phyloP scores from a whole-genome alignment of 2,329 filamentous ascomycete genomes.

The Dothideomycetes sp. region DNA sequence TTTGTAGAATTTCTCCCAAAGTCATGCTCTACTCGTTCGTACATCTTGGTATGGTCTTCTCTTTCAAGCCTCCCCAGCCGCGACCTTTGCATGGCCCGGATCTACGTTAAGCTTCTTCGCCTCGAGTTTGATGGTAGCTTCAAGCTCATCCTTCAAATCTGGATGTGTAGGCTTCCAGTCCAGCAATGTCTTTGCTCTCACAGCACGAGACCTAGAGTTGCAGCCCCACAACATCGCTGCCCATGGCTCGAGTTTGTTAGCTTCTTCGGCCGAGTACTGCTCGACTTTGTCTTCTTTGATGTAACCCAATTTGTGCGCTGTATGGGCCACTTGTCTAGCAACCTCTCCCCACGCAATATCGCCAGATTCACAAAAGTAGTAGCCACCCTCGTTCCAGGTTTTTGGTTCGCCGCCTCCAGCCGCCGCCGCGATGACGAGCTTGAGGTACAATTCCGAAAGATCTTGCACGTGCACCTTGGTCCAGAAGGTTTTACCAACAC shows the following conservation, averaged over 20 bases:
- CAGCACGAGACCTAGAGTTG: conserved; percentile 50
- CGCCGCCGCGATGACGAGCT: conserved; percentile 46
- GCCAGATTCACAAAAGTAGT: conserved; percentile 59
- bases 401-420: conserved; percentile 30
- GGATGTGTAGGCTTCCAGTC: conserved; percentile 48
- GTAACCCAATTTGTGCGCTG: conserved; percentile 47
- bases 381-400: conserved; percentile 53
- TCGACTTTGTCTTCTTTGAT: conserved; percentile 32
- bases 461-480: conserved; percentile 53
- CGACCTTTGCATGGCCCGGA: conserved; percentile 24
- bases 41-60: neutral
- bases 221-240: conserved; percentile 50
- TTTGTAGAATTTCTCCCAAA: too few species aligned
- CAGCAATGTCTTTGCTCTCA: conserved; percentile 48
- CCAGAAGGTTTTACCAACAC: conserved; percentile 47
- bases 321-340: conserved; percentile 25
- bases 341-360: conserved; percentile 48
- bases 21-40: neutral
- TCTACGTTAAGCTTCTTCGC: conserved; percentile 29
- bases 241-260: conserved; percentile 38
- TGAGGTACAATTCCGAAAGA: conserved; percentile 45
- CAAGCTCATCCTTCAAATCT: conserved; percentile 24
- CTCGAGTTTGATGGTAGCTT: conserved; percentile 44
- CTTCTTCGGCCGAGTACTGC: conserved; percentile 31
- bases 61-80: conserved; percentile 21